Conservation (phyloP, 495 filamentous ascomycete species). For the Penicillium cinerascens region DNA sequence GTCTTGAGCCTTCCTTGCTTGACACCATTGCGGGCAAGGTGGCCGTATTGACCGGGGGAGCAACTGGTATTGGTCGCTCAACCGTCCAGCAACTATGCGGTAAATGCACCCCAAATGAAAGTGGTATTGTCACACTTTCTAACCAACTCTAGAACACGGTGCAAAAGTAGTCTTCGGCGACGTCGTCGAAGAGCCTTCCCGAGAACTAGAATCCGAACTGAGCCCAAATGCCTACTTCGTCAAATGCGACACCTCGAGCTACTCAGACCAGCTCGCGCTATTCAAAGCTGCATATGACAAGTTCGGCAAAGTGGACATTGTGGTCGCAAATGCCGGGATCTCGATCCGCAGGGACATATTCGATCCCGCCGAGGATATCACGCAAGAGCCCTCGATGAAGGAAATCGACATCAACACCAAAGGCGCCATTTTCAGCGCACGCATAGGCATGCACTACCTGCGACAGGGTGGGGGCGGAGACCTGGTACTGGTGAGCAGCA, state of each 20-base stretch:
- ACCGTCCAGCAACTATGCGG: constrained; percentile 30
- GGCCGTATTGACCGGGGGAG: constrained; percentile 35
- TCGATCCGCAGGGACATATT: constrained; percentile 31
- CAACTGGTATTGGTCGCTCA: constrained; percentile 35
- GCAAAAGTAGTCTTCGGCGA: constrained; percentile 37
- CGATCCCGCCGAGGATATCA: constrained; percentile 19
- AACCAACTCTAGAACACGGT: constrained; percentile 20
- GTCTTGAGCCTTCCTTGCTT: constrained; percentile 10
- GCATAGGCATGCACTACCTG: constrained; percentile 32
- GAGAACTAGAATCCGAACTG: constrained; percentile 19
- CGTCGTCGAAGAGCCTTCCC: constrained; percentile 21
- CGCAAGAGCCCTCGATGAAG: constrained; percentile 23
- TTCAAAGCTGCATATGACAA: constrained; percentile 23
- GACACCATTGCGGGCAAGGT: constrained; percentile 27
- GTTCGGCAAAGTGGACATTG: constrained; percentile 29
- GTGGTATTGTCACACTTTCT: not conserved
- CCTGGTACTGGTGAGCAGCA: constrained; percentile 30
- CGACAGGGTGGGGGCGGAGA: constrained; percentile 31
- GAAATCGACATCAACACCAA: constrained; percentile 36
- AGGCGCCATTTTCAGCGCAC: constrained; percentile 26
- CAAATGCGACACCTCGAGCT: constrained; percentile 34
- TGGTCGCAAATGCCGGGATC: constrained; percentile 34
- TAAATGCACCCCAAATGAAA: not conserved
- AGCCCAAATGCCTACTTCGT: constrained; percentile 22
- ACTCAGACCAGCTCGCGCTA: constrained; percentile 27